Evolutionary conservation across 495 filamentous ascomycete species (phyloP).

Genomic region (Thermothielavioides terrestris): DNA sequence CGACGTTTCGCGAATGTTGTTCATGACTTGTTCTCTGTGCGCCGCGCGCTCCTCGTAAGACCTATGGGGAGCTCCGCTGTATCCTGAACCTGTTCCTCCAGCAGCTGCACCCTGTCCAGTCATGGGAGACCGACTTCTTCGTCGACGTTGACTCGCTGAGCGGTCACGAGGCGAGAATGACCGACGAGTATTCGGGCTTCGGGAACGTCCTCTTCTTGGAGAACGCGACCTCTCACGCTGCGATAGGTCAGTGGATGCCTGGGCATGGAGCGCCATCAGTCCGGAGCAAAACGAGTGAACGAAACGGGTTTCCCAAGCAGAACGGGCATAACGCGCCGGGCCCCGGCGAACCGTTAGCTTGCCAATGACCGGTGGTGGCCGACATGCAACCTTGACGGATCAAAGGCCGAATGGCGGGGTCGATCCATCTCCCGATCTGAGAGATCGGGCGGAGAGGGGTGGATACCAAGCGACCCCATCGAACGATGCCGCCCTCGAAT

Average conservation of each 20-base stretch:
- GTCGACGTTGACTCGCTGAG: conserved; percentile 63
- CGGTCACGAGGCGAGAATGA: conserved; percentile 91
- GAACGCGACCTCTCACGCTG: conserved; percentile 96
- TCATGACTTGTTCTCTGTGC: conserved; percentile 93
- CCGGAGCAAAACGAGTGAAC: not conserved
- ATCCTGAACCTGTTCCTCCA: conserved; percentile 50
- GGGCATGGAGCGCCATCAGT: not conserved
- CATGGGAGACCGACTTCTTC: conserved; percentile 80
- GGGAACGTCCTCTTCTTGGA: conserved; percentile 67
- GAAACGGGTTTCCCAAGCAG: not conserved
- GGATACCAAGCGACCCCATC: conserved; percentile 3
- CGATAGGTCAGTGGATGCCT: conserved; percentile 34
- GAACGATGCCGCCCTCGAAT: not conserved
- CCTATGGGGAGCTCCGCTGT: conserved; percentile 58
- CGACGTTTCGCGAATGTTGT: conserved; percentile 80
- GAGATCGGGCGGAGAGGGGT: conserved; percentile 1
- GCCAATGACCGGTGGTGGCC: not conserved
- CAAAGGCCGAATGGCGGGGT: conserved; percentile 2
- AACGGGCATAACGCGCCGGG: not conserved
- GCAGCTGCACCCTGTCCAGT: conserved; percentile 60
- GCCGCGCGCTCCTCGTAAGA: conserved; percentile 74
- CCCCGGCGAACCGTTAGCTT: not conserved
- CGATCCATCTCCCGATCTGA: not conserved
- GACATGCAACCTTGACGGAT: not conserved
- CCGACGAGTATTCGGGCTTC: conserved; percentile 54